Percentiles rank a stretch among this genome's conserved stretches.
phyloP scores from a whole-genome alignment of 345 rosid genomes.

The Odontarrhena argentea region DNA sequence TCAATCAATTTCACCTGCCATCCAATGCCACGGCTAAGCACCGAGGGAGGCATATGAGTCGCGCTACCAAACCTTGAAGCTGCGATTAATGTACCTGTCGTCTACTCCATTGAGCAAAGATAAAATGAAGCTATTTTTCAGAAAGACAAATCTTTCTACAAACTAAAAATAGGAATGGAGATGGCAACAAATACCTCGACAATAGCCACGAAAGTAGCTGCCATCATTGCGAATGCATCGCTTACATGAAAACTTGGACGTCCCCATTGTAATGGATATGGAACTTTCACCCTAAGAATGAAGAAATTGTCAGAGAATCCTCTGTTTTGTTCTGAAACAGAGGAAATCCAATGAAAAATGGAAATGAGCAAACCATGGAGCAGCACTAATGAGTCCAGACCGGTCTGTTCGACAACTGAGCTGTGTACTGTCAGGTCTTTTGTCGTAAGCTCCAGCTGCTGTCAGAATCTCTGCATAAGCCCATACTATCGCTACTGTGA shows the following conservation, averaged over 20 bases:
- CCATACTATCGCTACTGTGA: constrained; percentile 65
- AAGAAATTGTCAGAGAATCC: constrained; percentile 22
- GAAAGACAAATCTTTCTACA: not conserved
- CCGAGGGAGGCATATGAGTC: constrained; percentile 76
- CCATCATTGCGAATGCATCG: constrained; percentile 68
- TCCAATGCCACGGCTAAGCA: constrained; percentile 79
- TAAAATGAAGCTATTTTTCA: not conserved
- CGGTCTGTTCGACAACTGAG: constrained; percentile 83
- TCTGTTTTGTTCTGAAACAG: constrained; percentile 13
- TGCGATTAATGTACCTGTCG: constrained; percentile 72
- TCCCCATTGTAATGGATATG: constrained; percentile 92
- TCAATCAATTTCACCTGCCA: constrained; percentile 59
- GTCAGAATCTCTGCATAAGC: constrained; percentile 79
- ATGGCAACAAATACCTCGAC: constrained; percentile 59
- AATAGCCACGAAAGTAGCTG: constrained; percentile 68
- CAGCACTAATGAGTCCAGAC: constrained; percentile 75
- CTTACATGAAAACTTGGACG: constrained; percentile 67
- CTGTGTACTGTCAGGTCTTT: constrained; percentile 61
- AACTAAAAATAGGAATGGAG: not conserved
- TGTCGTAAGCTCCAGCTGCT: constrained; percentile 74
- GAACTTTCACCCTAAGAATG: constrained; percentile 66
- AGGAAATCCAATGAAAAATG: not conserved
- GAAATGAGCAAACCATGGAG: constrained; percentile 68
- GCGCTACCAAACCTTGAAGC: constrained; percentile 86
- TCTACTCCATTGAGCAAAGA: constrained; percentile 48